Base-by-base conservation (phyloP, 352 stramenopile species). In the Globisporangium spinosum region DNA sequence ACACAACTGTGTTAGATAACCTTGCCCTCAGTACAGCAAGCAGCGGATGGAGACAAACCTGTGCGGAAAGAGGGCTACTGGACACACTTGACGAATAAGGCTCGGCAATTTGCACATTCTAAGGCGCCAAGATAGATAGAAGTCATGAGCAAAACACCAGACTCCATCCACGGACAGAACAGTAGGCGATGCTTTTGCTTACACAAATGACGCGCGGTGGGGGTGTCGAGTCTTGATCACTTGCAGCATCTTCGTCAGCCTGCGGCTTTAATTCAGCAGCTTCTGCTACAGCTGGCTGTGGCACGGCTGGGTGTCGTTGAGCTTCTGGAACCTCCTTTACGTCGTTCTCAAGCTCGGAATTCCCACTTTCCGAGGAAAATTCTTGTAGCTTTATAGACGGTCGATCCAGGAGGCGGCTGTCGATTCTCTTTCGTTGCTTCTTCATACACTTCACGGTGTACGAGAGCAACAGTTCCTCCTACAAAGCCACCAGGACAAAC, bases 381-480 rank as follows among this genome's bases (percentile, higher is more conserved):
- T 59, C 64, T 29, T 49, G 57, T 20, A 55, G 59, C 20, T 64
- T 72, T 27, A 72, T 68, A 17, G 62, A 72, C 45, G 67, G 67
- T 12, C 62, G 61, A 43, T 56, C 51, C 20, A 67, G 23, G 8
- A 65, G 45, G 20, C 38, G 34, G 7, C 35, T 61, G 43, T 65
- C 57, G 5, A 64, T 60, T 22, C 32, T 22, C 20, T 25, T 32
- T 20, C 23, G 60, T 6, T 61, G 54, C 13, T 43, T 64, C 54
- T 58, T 57, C 7, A 70, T 54, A 29, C 65, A 69, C 69, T 73
- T 69, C 22, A 85, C 34, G 45, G 71, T 79, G 60, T 85, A 85
- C 38, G 75, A 76, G 4, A 85, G 70, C 23, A 70, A 76, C 25
- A 87, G 62, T 53, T 90, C 77, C 12, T 72, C 70, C 82, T 90